A percentile compares a stretch with the other conserved stretches of the same genome.
Evolutionary conservation across 129 eudicot genomes (phyloP).

Genomic region (Pulicaria dysenterica): DNA sequence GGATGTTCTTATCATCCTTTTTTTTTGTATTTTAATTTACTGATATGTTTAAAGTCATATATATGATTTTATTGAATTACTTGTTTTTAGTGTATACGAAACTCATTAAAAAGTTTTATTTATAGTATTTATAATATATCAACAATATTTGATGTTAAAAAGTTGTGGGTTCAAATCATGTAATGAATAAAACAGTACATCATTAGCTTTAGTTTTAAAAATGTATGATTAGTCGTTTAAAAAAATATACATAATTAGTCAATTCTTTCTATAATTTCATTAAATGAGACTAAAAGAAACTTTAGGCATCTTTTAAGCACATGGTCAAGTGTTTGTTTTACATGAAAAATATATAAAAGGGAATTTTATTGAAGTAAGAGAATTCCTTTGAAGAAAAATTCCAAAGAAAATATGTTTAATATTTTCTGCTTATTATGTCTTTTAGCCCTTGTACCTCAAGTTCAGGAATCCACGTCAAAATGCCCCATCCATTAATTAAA

Average conservation of each 20-base stretch:
- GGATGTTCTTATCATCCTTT: too few relatives aligned
- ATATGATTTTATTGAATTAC: too few relatives aligned
- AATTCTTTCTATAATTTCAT: not conserved
- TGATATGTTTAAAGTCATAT: too few relatives aligned
- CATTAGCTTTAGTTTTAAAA: too few relatives aligned
- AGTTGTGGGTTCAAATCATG: too few relatives aligned
- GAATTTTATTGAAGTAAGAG: conserved; percentile 46
- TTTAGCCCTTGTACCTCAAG: conserved; percentile 60
- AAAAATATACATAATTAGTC: not conserved
- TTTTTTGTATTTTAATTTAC: too few relatives aligned
- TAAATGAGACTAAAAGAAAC: not conserved
- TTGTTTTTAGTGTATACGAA: too few relatives aligned
- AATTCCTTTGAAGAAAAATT: conserved; percentile 52
- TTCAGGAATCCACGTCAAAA: conserved; percentile 59
- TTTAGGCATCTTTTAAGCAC: conserved; percentile 51
- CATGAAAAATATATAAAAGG: conserved; percentile 36
- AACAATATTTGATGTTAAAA: too few relatives aligned
- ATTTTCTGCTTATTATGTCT: conserved; percentile 50
- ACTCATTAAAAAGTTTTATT: too few relatives aligned
- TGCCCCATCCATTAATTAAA: conserved; percentile 17
- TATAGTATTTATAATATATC: too few relatives aligned
- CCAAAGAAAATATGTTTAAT: conserved; percentile 39
- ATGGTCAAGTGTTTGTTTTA: conserved; percentile 54
- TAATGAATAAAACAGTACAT: too few relatives aligned
- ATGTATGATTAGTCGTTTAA: too few relatives aligned